These are phyloP conservation scores for Leccinum imitatum DNA, from an alignment of 768 basidiomycete species.

Conservation along the genomic window DNA sequence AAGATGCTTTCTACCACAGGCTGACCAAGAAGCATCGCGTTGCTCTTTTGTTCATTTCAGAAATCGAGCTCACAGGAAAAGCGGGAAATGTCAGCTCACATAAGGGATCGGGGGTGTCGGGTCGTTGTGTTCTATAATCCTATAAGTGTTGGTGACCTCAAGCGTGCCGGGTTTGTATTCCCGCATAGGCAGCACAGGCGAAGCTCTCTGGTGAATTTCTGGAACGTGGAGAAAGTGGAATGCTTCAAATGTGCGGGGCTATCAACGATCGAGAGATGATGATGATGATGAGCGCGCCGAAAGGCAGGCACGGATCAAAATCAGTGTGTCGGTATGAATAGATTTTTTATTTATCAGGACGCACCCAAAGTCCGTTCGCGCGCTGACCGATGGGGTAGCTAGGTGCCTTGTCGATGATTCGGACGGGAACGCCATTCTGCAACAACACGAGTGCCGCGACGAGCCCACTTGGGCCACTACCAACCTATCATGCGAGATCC, in stretches of 20 bases:
- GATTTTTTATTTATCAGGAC: background rate
- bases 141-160: constrained; percentile 15
- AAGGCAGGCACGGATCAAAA: background rate
- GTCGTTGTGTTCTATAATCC: constrained; percentile 8
- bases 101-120: constrained; percentile 30
- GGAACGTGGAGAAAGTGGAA: constrained; percentile 41
- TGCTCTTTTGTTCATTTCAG: constrained; percentile 6
- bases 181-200: constrained; percentile 26
- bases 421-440: constrained; percentile 48
- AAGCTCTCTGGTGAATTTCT: constrained; percentile 37
- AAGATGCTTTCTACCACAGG: constrained; percentile 29
- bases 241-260: constrained; percentile 42
- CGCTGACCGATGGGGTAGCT: constrained; percentile 39
- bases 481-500: constrained; percentile 16
- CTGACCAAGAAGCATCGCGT: constrained; percentile 24
- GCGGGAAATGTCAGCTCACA: constrained; percentile 9
- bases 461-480: constrained; percentile 35
- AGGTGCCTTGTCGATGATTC: constrained; percentile 50
- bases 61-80: background rate
- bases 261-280: background rate
- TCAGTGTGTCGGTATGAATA: background rate
- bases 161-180: constrained; percentile 33
- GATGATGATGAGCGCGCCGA: background rate
- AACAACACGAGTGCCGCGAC: constrained; percentile 36
- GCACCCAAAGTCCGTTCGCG: constrained; percentile 40